Base-by-base conservation (phyloP, 495 filamentous ascomycete species). In the Friedmanniomyces simplex region DNA sequence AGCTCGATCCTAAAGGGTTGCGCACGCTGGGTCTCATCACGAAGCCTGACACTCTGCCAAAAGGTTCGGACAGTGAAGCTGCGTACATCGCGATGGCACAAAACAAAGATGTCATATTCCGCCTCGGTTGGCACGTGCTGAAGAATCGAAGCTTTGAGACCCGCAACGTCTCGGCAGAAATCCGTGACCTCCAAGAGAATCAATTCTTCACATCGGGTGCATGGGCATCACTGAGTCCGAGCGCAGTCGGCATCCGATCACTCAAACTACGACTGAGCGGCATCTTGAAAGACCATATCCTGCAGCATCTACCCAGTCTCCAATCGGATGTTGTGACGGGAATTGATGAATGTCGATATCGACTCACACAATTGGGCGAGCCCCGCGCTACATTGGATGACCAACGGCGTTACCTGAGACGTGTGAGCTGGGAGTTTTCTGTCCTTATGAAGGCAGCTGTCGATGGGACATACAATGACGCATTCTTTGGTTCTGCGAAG, bases 21-120 rank as follows among this genome's bases (percentile, higher is more conserved):
- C 72, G 81, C 21, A 85, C 82, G 0, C 61, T 85, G 3, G 77
- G 79, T 5, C 74, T 85, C 11, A 59, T 85, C 3, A 85, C 81
- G 0, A 85, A 84, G 62, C 81, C 79, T 0, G 82, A 86, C 26
- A 50, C 47, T 26, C 18, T 50, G 10, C 18, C 18, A 22, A 10
- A 7, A 5, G 47, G 47, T 24, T 50, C 47, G 22, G 47, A 50
- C 7, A 30, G 21, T n/a, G 43, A 47, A 21, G 18, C 14, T 30
- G 8, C 49, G 65, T 84, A 0, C 63, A 83, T 25, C 79, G 83
- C 41, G 67, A 67, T 45, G 72, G 73, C 2, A 73, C 71, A 0
- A 73, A 78, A 45, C 55, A 69, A 4, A 60, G 61, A 0, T 1
- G 65, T 79, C 2, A 69, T 79, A 1, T 67, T 84, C 0, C 58